Evolutionary conservation across 108 stramenopile genomes (phyloP), one percentile per base, ranked within the genome.

Genomic region (Discostella pseudostelligera): DNA sequence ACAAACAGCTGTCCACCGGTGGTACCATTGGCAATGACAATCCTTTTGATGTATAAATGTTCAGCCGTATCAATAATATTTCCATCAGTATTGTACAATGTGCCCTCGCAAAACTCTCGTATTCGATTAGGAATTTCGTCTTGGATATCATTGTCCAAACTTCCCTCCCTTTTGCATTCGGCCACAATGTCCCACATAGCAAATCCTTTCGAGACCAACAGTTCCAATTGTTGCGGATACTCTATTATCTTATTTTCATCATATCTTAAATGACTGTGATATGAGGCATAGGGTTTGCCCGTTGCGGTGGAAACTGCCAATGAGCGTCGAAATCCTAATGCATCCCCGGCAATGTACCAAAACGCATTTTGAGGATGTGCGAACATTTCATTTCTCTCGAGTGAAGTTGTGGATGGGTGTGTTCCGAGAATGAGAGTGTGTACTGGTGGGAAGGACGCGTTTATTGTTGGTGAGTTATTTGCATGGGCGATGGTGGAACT

Each of bases 271-370:
- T 86, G 59, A 39, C 58, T 36, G 28, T 83, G 67, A 58, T 79
- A 85, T 9, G 69, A 56, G 22, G 62, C 69, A 56, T 84, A 92
- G 1, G 87, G 84, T 39, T 84, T 74, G 36, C 74, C 84, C 3
- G 72, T 73, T 13, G 71, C 22, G 22, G 51, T 57, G 22, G 76
- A 82, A 10, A 83, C 40, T 12, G 81, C 86, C 1, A 46, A 8
- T 8, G 58, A 81, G 17, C 90, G 59, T 24, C 90, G 84, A 70
- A 92, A 92, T 13, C 85, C 83, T 22, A 92, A 39, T 39, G 79
- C 72, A 66, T 92, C 90, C 17, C 90, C 90, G 2, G 84, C 90
- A 29, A 92, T 85, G 80, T 87, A 92, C 87, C 87, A 92, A 71
- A 92, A 92, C n/a, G 90, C 87, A 65, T 89, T 89, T 46, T 78